phyloP scores from a whole-genome alignment of 129 eudicot genomes.

The Tagetes patula region DNA sequence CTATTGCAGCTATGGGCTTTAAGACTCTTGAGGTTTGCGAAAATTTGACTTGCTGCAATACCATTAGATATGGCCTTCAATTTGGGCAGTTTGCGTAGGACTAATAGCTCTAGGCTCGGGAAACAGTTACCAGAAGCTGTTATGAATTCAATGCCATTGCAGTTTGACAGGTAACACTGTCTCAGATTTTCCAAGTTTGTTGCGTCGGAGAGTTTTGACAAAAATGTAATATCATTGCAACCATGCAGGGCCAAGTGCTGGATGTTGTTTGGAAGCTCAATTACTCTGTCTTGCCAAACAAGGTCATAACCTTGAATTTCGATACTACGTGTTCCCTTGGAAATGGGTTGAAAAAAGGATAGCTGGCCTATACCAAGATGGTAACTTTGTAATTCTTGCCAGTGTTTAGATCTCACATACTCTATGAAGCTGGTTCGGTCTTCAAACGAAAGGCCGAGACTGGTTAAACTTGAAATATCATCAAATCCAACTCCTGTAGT shows the following conservation, averaged over 20 bases:
- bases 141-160: conserved; percentile 31
- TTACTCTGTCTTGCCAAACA: conserved; percentile 19
- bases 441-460: conserved; percentile 39
- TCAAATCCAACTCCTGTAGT: conserved; percentile 24
- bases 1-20: conserved; percentile 39
- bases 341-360: conserved; percentile 30
- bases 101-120: conserved; percentile 35
- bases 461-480: conserved; percentile 32
- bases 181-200: conserved; percentile 27
- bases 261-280: conserved; percentile 37
- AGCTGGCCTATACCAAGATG: conserved; percentile 42
- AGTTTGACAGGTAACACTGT: conserved; percentile 39
- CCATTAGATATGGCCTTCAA: conserved; percentile 34
- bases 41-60: conserved; percentile 26
- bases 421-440: conserved; percentile 35
- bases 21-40: conserved; percentile 36
- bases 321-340: conserved; percentile 28
- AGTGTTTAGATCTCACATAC: conserved; percentile 42
- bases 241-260: conserved; percentile 42
- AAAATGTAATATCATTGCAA: conserved; percentile 38
- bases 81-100: conserved; percentile 38
- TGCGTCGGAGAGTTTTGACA: conserved; percentile 21
- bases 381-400: conserved; percentile 37
- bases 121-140: conserved; percentile 23
- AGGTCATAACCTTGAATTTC: conserved; percentile 46